Base-by-base conservation (phyloP, 108 stramenopile genomes). In the Stephanodiscus minutulus region DNA sequence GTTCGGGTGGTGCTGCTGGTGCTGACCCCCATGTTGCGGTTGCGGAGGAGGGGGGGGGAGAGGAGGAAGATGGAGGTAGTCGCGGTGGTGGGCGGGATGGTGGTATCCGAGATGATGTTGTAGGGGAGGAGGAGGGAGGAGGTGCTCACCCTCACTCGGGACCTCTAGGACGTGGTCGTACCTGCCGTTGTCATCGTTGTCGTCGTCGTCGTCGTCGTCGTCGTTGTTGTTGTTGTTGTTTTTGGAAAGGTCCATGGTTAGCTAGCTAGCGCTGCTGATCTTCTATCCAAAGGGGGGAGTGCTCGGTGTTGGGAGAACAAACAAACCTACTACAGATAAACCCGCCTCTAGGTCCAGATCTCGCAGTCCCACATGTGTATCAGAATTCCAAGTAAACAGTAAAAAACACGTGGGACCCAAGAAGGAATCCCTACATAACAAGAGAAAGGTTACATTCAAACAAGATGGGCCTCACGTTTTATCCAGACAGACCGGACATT, bases 71-170 rank as follows among this genome's bases (percentile, higher is more conserved):
- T 28, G 62, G 24, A 27, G 39, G 54, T 63, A 54, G 17, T 28
- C 52, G 50, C 41, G 71, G 15, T 53, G 71, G 35, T 64, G 53
- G 4, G 53, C 36, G 58, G 68, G 28, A 47, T 36, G 61, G 18
- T 64, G 71, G 24, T 63, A 62, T 15, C 27, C 37, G 53, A 37
- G 44, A 24, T 35, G 61, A 68, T 57, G 55, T n/a, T n/a, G n/a
- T n/a, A n/a, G n/a, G 55, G 57, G 43, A 17, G 28, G 36, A 21
- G 39, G 59, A 21, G 59, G 59, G 59, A 41, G 59, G 39, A 41
- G 59, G 17, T n/a, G n/a, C n/a, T n/a, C n/a, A n/a, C n/a, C n/a
- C n/a, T n/a, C n/a, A n/a, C n/a, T n/a, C n/a, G n/a, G n/a, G n/a
- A n/a, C n/a, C n/a, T n/a, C n/a, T n/a, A n/a, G n/a, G n/a, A n/a